Evolutionary conservation across 164 flowering plant species (phyloP).

Genomic region (Chloranthus sessilifolius): DNA sequence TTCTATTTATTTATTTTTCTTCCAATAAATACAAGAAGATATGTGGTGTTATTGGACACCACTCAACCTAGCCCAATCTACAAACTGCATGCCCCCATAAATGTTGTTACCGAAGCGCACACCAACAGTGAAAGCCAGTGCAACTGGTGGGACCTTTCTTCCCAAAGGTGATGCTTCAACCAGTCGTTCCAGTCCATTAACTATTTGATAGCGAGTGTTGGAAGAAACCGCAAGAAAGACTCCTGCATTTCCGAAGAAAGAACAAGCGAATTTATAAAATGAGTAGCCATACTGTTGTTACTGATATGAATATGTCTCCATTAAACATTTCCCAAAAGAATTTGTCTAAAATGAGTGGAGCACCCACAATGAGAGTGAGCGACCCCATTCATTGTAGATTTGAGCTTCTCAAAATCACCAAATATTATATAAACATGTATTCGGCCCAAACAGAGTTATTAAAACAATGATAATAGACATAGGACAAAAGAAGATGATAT

Average conservation of each 20-base stretch:
- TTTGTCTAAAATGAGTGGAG: no score
- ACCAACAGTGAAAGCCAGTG: constrained; percentile 93
- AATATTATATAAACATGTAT: no score
- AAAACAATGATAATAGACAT: no score
- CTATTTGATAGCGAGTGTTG: constrained; percentile 82
- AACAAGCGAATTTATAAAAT: not conserved
- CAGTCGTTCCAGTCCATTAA: constrained; percentile 74
- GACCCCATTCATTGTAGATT: no score
- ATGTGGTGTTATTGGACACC: constrained; percentile 82
- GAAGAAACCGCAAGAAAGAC: constrained; percentile 91
- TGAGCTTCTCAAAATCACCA: no score
- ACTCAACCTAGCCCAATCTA: constrained; percentile 94
- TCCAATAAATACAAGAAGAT: no score
- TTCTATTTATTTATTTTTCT: no score
- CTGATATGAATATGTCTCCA: no score
- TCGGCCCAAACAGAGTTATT: no score
- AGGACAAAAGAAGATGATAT: no score
- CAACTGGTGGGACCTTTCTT: constrained; percentile 66
- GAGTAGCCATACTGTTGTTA: not conserved
- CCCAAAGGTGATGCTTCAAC: constrained; percentile 88
- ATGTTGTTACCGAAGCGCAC: constrained; percentile 86
- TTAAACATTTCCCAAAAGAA: no score
- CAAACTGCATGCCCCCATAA: constrained; percentile 96
- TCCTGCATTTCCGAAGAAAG: constrained; percentile 53
- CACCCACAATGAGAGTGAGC: no score